Conservation (phyloP, 306 rosid genomes). For the Cicer yamashitae region DNA sequence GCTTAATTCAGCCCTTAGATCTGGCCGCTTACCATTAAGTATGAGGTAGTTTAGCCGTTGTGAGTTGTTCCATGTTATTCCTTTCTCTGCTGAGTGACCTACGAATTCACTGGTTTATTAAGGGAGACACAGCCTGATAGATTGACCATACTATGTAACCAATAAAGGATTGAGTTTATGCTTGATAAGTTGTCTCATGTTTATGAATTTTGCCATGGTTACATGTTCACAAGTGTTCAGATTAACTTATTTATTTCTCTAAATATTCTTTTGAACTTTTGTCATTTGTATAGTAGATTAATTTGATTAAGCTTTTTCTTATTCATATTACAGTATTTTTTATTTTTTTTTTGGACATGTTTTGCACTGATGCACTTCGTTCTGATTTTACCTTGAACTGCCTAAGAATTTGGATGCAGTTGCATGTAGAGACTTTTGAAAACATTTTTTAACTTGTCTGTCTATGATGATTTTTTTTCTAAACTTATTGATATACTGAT, state of each 20-base stretch:
- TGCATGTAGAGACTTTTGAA: background rate
- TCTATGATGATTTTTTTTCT: background rate
- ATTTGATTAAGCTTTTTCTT: slow-evolving; percentile 6
- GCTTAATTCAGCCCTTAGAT: slow-evolving; percentile 39
- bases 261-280: slow-evolving; percentile 25
- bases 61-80: slow-evolving; percentile 32
- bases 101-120: slow-evolving; percentile 19
- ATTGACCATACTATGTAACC: slow-evolving; percentile 39
- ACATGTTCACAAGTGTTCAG: slow-evolving; percentile 31
- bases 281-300: slow-evolving; percentile 14
- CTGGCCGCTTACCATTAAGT: slow-evolving; percentile 28
- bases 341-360: background rate
- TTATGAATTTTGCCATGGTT: slow-evolving; percentile 39
- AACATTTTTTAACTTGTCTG: background rate
- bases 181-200: slow-evolving; percentile 40
- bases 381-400: background rate
- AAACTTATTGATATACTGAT: background rate
- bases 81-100: slow-evolving; percentile 37
- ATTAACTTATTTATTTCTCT: slow-evolving; percentile 10
- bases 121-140: slow-evolving; percentile 40
- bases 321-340: background rate
- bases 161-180: slow-evolving; percentile 41
- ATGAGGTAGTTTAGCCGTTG: slow-evolving; percentile 52
- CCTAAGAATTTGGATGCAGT: background rate
- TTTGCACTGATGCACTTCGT: background rate